phyloP scores from a whole-genome alignment of 2,329 filamentous ascomycete species.

The Xylaria sp. region DNA sequence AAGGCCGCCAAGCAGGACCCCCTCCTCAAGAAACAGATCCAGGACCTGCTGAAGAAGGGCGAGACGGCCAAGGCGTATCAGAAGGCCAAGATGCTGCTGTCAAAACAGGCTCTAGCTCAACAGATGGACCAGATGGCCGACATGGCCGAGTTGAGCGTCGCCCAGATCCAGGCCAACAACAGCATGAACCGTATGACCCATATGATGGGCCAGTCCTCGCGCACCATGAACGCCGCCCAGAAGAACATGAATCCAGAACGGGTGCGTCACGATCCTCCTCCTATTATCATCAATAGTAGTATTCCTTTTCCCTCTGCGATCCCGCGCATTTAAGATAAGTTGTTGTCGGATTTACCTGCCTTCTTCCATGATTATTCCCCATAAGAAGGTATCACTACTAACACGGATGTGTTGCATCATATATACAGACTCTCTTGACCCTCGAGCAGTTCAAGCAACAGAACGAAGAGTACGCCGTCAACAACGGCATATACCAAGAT shows the following conservation, averaged over 20 bases:
- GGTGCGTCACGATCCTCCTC: constrained; percentile 48
- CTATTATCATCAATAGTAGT: not conserved
- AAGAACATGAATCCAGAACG: constrained; percentile 69
- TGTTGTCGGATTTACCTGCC: too few species aligned
- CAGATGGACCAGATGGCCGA: constrained; percentile 74
- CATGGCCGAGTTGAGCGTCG: constrained; percentile 69
- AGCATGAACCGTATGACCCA: constrained; percentile 73
- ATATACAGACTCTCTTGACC: constrained; percentile 63
- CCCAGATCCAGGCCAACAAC: constrained; percentile 73
- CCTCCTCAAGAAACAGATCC: constrained; percentile 71
- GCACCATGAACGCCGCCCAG: constrained; percentile 69
- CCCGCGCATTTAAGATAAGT: too few species aligned
- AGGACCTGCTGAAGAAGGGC: constrained; percentile 70
- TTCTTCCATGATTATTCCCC: too few species aligned
- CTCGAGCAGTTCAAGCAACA: constrained; percentile 71
- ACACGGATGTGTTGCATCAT: not conserved
- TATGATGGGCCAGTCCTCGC: constrained; percentile 70
- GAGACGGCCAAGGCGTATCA: constrained; percentile 72
- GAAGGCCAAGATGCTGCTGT: constrained; percentile 71
- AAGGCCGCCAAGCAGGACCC: constrained; percentile 71
- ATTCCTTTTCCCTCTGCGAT: not conserved
- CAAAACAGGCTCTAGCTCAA: constrained; percentile 69
- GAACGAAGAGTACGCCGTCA: constrained; percentile 73
- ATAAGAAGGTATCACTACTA: not conserved
- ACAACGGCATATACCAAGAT: constrained; percentile 83